phyloP scores from a whole-genome alignment of 2,329 filamentous ascomycete species.

The Pseudocercospora musae region DNA sequence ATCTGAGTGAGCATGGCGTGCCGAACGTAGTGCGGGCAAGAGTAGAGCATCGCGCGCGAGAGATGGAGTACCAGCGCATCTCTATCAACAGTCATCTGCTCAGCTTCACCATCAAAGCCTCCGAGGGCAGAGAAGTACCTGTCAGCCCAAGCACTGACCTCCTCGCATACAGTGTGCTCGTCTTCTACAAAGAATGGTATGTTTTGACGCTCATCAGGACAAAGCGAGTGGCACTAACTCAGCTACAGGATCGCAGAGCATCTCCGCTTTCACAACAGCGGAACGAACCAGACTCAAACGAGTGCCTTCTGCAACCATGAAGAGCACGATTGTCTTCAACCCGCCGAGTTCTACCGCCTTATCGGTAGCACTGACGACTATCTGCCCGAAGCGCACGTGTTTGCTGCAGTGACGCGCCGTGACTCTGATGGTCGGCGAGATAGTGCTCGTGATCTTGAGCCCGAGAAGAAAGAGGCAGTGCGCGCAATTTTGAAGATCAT shows the following conservation, averaged over 20 bases:
- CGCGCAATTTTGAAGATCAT: constrained; percentile 1
- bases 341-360: constrained; percentile 31
- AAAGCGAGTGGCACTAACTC: neutral
- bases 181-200: constrained; percentile 2
- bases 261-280: neutral
- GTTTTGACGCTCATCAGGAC: neutral
- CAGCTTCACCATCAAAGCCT: neutral
- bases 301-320: constrained; percentile 9
- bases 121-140: neutral
- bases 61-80: constrained; percentile 5
- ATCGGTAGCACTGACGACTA: constrained; percentile 33
- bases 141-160: neutral
- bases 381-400: constrained; percentile 21
- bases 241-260: constrained; percentile 4
- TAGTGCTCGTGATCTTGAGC: neutral
- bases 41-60: neutral
- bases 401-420: neutral
- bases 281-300: neutral
- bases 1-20: neutral
- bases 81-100: neutral
- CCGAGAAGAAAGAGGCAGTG: neutral
- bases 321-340: constrained; percentile 10
- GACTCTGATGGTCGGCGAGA: neutral
- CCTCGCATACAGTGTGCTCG: neutral
- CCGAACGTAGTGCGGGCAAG: neutral